phyloP scores from a whole-genome alignment of 192 early-diverging fungal species.

The Diversispora eburnea region DNA sequence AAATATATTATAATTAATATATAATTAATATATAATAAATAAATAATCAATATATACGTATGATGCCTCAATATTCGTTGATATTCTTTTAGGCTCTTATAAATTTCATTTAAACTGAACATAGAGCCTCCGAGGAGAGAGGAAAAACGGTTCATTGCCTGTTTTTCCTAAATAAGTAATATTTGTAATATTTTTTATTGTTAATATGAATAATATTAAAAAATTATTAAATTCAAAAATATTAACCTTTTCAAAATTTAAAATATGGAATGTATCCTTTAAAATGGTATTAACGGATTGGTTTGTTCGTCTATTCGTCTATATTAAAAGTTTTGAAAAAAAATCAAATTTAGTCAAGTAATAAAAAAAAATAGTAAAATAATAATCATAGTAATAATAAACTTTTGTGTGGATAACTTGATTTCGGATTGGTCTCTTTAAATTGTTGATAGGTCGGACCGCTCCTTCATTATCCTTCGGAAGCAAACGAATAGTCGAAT shows the following conservation, averaged over 20 bases:
- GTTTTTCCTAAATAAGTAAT: neutral
- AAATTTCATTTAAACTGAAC: slow-evolving; percentile 4
- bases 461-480: slow-evolving; percentile 6
- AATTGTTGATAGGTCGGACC: slow-evolving; percentile 9
- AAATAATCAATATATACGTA: neutral
- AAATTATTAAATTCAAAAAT: neutral
- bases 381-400: neutral
- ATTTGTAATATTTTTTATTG: neutral
- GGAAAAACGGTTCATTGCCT: neutral
- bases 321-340: neutral
- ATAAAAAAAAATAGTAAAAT: no score
- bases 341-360: neutral
- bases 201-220: neutral
- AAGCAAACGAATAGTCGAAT: neutral
- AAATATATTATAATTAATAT: neutral
- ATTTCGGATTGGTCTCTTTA: neutral
- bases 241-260: neutral
- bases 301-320: neutral
- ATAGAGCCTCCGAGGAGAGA: neutral
- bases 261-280: neutral
- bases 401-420: neutral
- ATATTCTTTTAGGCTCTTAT: neutral
- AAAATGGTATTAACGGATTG: slow-evolving; percentile 4
- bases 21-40: neutral
- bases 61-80: neutral